Evolutionary conservation across 176 grass and related monocot species (phyloP), one percentile per base, ranked within the genome.

Genomic region (Eleusine coracana): DNA sequence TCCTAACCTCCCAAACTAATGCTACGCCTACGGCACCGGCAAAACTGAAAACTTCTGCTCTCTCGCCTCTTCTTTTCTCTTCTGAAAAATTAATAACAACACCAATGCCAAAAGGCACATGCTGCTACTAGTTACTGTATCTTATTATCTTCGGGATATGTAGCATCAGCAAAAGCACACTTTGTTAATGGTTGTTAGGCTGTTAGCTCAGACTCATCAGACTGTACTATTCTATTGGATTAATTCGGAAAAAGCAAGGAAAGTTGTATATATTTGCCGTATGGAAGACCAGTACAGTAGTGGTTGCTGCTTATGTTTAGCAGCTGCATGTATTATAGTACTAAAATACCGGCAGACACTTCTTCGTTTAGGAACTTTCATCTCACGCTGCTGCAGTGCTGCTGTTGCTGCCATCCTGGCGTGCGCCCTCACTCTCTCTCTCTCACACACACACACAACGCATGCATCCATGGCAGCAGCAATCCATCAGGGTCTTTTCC

Each of bases 131-230:
- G 17, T 38, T 12, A 73, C 31, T 34, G 71, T 82, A 62, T 46
- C 11, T 23, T 34, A 50, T 50, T 73, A 52, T 80, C 77, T 51
- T 80, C n/a, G 63, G 63, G 77, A 80, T 68, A 69, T 65, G 78
- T 55, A 55, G 81, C 71, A 42, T 83, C 45, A 75, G 70, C 29
- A 75, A 75, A 75, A 83, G 45, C 60, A 74, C 44, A 10, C 44
- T 74, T 74, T 74, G 28, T 40, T 74, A 64, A 73, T 76, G 56
- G 56, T 23, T 3, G 36, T 58, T 60, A 39, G 21, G 56, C 10
- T 3, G 54, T 58, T 41, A 39, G 18, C 36, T 75, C 51, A 39
- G 29, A 38, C 50, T 56, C 21, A 56, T 38, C 50, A 37, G 34
- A 38, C 31, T 75, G 51, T 58, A 75, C 73, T 75, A 39, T 37